Percentiles rank a stretch among this genome's conserved stretches.
Conservation (phyloP, 495 filamentous ascomycete genomes). For the Elasticomyces elasticus region DNA sequence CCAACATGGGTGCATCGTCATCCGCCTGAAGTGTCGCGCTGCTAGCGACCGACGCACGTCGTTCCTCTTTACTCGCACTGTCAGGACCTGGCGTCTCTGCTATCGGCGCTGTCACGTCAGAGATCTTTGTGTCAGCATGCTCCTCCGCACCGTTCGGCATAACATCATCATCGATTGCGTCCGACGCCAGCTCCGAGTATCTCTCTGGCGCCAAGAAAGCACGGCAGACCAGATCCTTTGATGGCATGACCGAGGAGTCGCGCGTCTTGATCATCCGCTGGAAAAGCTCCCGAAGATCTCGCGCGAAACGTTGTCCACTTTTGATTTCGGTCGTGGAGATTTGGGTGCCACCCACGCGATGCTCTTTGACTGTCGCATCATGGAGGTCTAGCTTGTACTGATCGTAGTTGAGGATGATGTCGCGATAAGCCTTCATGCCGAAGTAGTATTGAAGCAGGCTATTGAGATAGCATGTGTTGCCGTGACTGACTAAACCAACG, state of each 20-base stretch:
- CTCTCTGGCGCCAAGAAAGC: constrained; percentile 14
- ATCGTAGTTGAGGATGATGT: constrained; percentile 68
- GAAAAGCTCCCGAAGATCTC: constrained; percentile 66
- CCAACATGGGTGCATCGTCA: constrained; percentile 7
- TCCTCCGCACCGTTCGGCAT: not conserved
- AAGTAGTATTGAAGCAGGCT: constrained; percentile 94
- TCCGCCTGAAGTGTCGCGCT: constrained; percentile 12
- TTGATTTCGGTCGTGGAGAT: constrained; percentile 54
- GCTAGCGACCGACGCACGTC: constrained; percentile 7
- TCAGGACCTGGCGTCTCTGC: not conserved
- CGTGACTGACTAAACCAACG: constrained; percentile 81
- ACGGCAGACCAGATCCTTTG: constrained; percentile 44
- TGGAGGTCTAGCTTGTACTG: constrained; percentile 53
- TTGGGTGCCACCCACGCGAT: constrained; percentile 55
- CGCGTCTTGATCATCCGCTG: constrained; percentile 53
- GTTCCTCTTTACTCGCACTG: not conserved
- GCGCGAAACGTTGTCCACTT: constrained; percentile 47
- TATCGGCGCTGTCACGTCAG: not conserved
- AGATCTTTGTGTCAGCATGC: not conserved
- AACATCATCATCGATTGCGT: not conserved
- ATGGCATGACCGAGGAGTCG: constrained; percentile 49
- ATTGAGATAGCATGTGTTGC: constrained; percentile 97
- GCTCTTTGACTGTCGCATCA: constrained; percentile 47
- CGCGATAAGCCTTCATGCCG: constrained; percentile 69
- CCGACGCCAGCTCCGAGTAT: constrained; percentile 4